Conservation (phyloP, 1,139 yeast genomes). For the Kluyveromyces sp. region DNA sequence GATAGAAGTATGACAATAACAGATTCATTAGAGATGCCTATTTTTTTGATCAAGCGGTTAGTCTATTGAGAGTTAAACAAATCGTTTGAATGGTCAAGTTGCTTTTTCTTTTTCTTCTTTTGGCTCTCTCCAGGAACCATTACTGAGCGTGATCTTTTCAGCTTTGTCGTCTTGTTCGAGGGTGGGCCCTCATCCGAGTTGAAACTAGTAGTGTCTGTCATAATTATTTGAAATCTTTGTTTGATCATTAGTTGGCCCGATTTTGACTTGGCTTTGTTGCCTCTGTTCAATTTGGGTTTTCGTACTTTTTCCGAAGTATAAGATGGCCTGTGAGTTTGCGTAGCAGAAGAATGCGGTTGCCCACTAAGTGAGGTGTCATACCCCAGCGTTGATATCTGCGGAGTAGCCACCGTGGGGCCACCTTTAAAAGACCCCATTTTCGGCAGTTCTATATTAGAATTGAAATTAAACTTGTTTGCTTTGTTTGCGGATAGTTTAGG, state of each 20-base stretch:
- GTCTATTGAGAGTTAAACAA: conserved; percentile 10
- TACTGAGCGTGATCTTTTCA: conserved; percentile 20
- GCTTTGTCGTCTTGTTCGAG: conserved; percentile 2
- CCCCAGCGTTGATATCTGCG: neutral
- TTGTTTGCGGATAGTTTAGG: conserved; percentile 20
- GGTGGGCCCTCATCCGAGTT: conserved; percentile 11
- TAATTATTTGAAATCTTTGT: conserved; percentile 32
- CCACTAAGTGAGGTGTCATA: neutral
- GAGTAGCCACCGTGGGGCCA: conserved; percentile 7
- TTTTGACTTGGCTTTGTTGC: conserved; percentile 9
- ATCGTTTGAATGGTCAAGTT: neutral
- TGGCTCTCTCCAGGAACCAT: conserved; percentile 9
- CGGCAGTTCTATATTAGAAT: conserved; percentile 24
- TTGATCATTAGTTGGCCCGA: conserved; percentile 15
- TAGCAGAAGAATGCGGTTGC: neutral
- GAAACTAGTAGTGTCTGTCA: conserved; percentile 30
- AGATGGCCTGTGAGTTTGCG: neutral
- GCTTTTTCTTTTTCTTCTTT: conserved; percentile 11
- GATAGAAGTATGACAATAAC: neutral
- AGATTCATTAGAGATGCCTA: neutral
- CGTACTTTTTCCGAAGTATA: conserved; percentile 15
- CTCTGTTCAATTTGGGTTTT: conserved; percentile 12
- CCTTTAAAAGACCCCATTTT: conserved; percentile 33
- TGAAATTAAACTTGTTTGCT: neutral
- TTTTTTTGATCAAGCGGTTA: neutral